phyloP scores from a whole-genome alignment of 371 early-diverging fungal genomes.

The Mucor mucedo region DNA sequence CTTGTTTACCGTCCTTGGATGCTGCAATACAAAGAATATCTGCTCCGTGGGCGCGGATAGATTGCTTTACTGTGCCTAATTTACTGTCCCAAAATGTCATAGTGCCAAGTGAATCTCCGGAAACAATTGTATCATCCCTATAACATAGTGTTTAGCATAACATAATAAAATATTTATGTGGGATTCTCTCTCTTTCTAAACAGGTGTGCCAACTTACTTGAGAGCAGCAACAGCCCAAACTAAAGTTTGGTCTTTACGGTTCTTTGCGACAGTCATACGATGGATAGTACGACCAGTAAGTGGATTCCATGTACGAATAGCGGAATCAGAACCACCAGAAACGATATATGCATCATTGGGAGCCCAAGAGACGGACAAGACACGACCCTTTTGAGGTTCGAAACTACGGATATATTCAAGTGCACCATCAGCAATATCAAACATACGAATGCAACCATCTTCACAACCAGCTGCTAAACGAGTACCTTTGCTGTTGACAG shows the following conservation, averaged over 20 bases:
- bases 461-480: slow-evolving; percentile 91
- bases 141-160: neutral
- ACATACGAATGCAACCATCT: slow-evolving; percentile 89
- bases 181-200: neutral
- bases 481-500: slow-evolving; percentile 78
- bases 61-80: slow-evolving; percentile 70
- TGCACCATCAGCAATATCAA: slow-evolving; percentile 77
- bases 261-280: slow-evolving; percentile 77
- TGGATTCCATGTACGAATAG: slow-evolving; percentile 77
- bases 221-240: slow-evolving; percentile 66
- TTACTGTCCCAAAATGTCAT: slow-evolving; percentile 87
- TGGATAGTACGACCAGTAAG: slow-evolving; percentile 59
- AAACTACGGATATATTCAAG: slow-evolving; percentile 73
- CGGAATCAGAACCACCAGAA: slow-evolving; percentile 85
- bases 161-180: neutral
- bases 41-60: slow-evolving; percentile 78
- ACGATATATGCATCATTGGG: slow-evolving; percentile 73
- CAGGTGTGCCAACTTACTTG: slow-evolving; percentile 31
- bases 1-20: slow-evolving; percentile 64
- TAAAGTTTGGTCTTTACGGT: slow-evolving; percentile 62
- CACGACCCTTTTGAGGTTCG: slow-evolving; percentile 74
- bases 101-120: slow-evolving; percentile 90
- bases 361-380: slow-evolving; percentile 88
- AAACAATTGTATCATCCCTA: slow-evolving; percentile 77
- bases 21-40: slow-evolving; percentile 88